Evolutionary conservation across 176 grass and related monocot genomes (phyloP), one percentile per base, ranked within the genome.

Genomic region (Raddia distichophylla): DNA sequence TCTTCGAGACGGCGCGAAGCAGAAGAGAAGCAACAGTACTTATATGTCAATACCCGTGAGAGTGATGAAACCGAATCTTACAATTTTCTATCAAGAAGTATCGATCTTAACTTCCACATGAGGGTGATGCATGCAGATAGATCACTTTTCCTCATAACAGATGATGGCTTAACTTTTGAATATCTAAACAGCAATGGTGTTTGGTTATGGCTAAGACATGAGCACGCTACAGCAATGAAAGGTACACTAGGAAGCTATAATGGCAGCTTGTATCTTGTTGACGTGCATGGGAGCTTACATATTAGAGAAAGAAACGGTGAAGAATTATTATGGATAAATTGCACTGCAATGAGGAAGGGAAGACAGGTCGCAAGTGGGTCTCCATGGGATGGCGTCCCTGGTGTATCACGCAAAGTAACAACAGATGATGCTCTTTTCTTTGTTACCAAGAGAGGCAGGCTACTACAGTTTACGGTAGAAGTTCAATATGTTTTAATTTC

Each of bases 161-260:
- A 95, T 10, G 86, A 53, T 8, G 93, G 96, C 7, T 61, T 90
- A 46, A 88, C 89, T 32, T 98, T 93, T 60, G 96, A 98, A 80
- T 98, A 95, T 80, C 81, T 95, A 55, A 89, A 89, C 47, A 90
- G 43, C 69, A 91, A 98, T 40, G 88, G 86, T 58, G 83, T 93
- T 56, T 98, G 96, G 93, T 60, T 98, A 73, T 98, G 96, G 93
- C 88, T 95, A 83, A 91, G 90, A 88, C 96, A 98, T 80, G 96
- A 95, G 64, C 85, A 98, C 79, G 34, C 43, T 55, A 82, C 82
- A 63, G 72, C 75, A 19, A 91, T 98, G 78, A 93, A 78, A 82
- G 88, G 88, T 11, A 69, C 93, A 12, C 82, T 95, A 37, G 96
- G 96, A 82, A 98, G 91, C 74, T 98, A 98, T 73, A 98, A 98